phyloP scores from a whole-genome alignment of 2,329 filamentous ascomycete species.

The Parascedosporium putredinis region DNA sequence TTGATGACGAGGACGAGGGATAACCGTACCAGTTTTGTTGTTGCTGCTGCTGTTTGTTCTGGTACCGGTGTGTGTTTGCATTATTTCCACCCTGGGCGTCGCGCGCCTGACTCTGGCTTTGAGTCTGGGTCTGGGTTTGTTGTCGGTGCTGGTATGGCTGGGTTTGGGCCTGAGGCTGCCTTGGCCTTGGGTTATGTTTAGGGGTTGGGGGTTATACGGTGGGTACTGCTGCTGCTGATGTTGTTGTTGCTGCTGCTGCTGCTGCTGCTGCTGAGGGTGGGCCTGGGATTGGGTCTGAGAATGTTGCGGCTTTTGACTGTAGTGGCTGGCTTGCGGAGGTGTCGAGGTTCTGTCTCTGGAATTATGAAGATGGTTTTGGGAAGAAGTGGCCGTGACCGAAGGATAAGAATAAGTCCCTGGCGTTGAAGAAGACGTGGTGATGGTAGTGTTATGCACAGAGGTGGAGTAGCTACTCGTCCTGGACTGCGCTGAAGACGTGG shows the following conservation, averaged over 20 bases:
- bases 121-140: constrained; percentile 11
- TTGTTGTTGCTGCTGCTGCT: too few species aligned
- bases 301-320: constrained; percentile 11
- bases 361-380: neutral
- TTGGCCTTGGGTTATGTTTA: neutral
- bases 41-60: constrained; percentile 8
- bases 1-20: neutral
- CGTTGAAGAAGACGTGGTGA: constrained; percentile 11
- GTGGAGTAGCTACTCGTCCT: neutral
- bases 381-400: neutral
- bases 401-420: constrained; percentile 6
- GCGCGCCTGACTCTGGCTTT: too few species aligned
- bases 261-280: constrained; percentile 10
- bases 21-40: constrained; percentile 7
- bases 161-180: constrained; percentile 9
- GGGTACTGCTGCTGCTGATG: constrained; percentile 1
- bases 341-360: constrained; percentile 7
- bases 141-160: constrained; percentile 13
- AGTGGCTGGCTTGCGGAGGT: constrained; percentile 12
- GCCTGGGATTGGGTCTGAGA: too few species aligned
- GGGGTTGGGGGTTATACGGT: neutral
- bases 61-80: too few species aligned
- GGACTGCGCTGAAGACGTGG: neutral
- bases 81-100: too few species aligned
- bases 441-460: too few species aligned